A percentile compares a stretch with the other conserved stretches of the same genome.
Conservation (phyloP, 306 rosid genomes). For the Astragalus membranaceus region DNA sequence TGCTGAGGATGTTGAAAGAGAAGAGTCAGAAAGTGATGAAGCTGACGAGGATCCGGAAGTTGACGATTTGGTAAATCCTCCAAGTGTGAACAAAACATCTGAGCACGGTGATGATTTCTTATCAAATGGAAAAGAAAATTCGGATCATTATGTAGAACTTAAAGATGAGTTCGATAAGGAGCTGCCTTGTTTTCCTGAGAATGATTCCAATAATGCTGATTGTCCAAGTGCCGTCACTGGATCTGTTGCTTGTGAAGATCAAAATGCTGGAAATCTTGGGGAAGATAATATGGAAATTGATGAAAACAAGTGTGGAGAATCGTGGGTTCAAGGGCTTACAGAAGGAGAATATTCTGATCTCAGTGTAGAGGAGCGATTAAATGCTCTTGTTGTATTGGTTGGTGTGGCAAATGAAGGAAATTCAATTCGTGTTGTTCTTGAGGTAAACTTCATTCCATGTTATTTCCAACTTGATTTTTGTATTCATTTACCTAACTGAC, state of each 20-base stretch:
- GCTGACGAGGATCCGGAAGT: slow-evolving; percentile 94
- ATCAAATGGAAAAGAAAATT: slow-evolving; percentile 50
- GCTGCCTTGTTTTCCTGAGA: slow-evolving; percentile 33
- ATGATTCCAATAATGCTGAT: slow-evolving; percentile 41
- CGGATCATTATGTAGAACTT: slow-evolving; percentile 35
- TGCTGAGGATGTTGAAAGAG: slow-evolving; percentile 86
- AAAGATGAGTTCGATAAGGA: slow-evolving; percentile 56
- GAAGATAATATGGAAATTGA: slow-evolving; percentile 91
- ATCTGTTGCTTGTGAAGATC: slow-evolving; percentile 38
- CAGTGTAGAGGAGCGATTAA: slow-evolving; percentile 93
- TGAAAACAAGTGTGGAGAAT: slow-evolving; percentile 88
- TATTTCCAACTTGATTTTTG: background rate
- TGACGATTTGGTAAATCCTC: slow-evolving; percentile 58
- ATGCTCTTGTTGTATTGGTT: slow-evolving; percentile 76
- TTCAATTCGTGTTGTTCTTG: slow-evolving; percentile 83
- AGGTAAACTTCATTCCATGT: slow-evolving; percentile 41
- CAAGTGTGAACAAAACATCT: slow-evolving; percentile 38
- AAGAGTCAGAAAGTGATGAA: slow-evolving; percentile 90
- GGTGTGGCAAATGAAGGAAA: slow-evolving; percentile 96
- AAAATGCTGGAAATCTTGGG: slow-evolving; percentile 35
- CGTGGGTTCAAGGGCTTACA: slow-evolving; percentile 97
- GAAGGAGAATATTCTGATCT: slow-evolving; percentile 96
- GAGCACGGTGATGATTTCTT: slow-evolving; percentile 41
- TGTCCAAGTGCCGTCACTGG: slow-evolving; percentile 30
- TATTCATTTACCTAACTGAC: slow-evolving; percentile 28